Conservation (phyloP, 148 eudicot species). For the Rhododendron williamsianum region DNA sequence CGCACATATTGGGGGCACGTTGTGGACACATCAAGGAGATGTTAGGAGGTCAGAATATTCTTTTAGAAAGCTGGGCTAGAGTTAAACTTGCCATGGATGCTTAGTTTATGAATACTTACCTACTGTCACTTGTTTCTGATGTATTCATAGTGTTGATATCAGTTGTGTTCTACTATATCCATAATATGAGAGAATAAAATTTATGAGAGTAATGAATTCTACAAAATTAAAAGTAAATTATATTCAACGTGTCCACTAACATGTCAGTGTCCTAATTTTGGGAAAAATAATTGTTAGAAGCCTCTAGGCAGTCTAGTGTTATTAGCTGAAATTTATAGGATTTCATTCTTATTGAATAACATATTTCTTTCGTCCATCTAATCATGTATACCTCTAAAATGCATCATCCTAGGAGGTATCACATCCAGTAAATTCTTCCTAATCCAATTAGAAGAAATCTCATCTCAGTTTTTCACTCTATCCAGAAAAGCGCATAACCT, state of each 20-base stretch:
- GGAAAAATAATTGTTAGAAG: background rate
- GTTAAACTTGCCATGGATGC: background rate
- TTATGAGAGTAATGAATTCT: background rate
- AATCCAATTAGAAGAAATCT: background rate
- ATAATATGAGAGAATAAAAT: background rate
- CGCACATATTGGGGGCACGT: background rate
- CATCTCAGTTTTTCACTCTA: background rate
- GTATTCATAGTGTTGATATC: background rate
- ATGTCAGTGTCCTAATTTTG: background rate
- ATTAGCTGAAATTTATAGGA: background rate
- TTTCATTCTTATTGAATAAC: background rate
- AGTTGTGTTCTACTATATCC: background rate
- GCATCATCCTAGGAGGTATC: background rate
- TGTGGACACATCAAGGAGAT: background rate
- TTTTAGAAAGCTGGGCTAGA: background rate
- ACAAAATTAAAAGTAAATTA: background rate
- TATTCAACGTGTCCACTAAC: background rate
- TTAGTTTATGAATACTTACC: background rate
- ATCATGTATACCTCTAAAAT: background rate
- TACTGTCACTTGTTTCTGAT: background rate
- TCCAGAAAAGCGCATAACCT: background rate
- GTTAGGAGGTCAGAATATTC: background rate
- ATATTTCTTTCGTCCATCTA: background rate
- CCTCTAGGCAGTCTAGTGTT: background rate
- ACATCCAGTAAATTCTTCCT: background rate